Base-by-base conservation (phyloP, 768 basidiomycete species). In the Boletus subcaerulescens region DNA sequence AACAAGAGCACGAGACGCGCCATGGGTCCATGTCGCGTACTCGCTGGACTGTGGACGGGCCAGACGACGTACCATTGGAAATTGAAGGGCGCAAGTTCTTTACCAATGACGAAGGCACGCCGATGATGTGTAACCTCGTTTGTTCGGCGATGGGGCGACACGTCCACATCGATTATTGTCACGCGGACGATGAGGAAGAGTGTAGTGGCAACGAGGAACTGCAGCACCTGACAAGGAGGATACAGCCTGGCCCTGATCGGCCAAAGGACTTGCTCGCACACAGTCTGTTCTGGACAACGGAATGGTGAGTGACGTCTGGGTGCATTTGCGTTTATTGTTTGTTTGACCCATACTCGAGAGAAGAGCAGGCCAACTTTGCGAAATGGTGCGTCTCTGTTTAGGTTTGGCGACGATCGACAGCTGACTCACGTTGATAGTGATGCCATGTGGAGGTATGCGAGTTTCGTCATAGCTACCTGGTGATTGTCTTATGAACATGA, bases 21-120 rank as follows among this genome's bases (percentile, higher is more conserved):
- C 85, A 86, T 52, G 85, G 84, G 6, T 84, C 82, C 2, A 85
- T 85, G 83, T 79, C 81, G 0, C 74, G 70, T 52, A 79, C 81
- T 0, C 72, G 73, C 40, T 86, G 85, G 85, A 71, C 77, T 1
- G 63, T 85, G 4, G 81, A 84, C 48, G 80, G 79, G 1, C 75
- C 76, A 2, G 78, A 82, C 7, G 80, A 75, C 17, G 74, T 71
- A 2, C 65, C 70, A 2, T 51, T 84, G 1, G 85, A 86, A 57
- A 67, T 85, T 3, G 76, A 79, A 53, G 84, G 84, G 3, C 77
- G 76, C 52, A 79, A 74, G 54, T 86, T 83, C 62, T 80, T 75
- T 12, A 58, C 77, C 0, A 74, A 76, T 22, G 81, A 83, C 47
- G 79, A 81, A 41, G 83, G 84, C 9, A 82, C 82, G 0, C 84